A percentile compares a stretch with the other conserved stretches of the same genome.
These are phyloP conservation scores for Dalbergia cochinchinensis DNA, from an alignment of 306 rosid species.

Conservation along the genomic window DNA sequence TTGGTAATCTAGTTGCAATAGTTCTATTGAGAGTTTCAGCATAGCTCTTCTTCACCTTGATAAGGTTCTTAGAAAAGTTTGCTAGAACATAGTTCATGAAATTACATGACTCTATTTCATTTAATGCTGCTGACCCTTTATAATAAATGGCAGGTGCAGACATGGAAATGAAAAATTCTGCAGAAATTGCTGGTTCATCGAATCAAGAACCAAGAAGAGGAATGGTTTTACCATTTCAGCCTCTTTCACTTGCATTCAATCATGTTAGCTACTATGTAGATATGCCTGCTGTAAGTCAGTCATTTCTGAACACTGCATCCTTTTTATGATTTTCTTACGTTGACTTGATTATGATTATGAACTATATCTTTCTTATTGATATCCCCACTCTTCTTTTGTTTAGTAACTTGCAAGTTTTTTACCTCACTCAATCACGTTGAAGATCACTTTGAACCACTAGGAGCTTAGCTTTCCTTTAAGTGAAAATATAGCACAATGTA, in stretches of 20 bases:
- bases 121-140: neutral
- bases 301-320: neutral
- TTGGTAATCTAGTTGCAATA: neutral
- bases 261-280: conserved; percentile 74
- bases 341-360: neutral
- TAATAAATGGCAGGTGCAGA: conserved; percentile 16
- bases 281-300: conserved; percentile 68
- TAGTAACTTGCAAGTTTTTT: neutral
- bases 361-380: neutral
- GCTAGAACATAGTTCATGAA: neutral
- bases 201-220: conserved; percentile 43
- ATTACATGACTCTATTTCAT: neutral
- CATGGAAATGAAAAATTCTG: conserved; percentile 41
- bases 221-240: conserved; percentile 73
- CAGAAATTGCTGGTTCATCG: conserved; percentile 13
- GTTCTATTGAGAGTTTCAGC: neutral
- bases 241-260: conserved; percentile 67
- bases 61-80: neutral
- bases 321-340: neutral
- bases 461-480: neutral
- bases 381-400: neutral
- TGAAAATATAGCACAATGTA: neutral
- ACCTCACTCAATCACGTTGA: neutral
- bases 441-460: neutral
- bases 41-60: neutral